phyloP scores from a whole-genome alignment of 441 rosid species.

The Adansonia madagascariensis region DNA sequence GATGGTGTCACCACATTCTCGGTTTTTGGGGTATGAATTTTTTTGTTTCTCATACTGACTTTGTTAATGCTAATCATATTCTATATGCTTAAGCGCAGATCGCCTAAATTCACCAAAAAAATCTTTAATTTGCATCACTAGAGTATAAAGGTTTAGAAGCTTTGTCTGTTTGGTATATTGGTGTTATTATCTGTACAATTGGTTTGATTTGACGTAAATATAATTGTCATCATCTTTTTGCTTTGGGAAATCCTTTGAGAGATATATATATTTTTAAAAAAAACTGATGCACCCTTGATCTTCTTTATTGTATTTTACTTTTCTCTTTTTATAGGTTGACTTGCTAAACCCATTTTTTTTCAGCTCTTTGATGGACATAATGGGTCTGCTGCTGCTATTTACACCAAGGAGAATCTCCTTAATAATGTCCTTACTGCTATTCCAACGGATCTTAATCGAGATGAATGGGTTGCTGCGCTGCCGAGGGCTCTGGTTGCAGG shows the following conservation, averaged over 20 bases:
- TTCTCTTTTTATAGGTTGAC: neutral
- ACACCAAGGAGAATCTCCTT: slow-evolving; percentile 89
- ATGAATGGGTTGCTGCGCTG: slow-evolving; percentile 90
- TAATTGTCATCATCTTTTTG: neutral
- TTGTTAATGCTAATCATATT: neutral
- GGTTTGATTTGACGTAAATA: neutral
- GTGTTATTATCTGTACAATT: neutral
- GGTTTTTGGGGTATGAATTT: slow-evolving; percentile 71
- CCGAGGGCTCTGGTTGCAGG: slow-evolving; percentile 99
- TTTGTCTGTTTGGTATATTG: neutral
- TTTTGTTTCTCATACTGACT: neutral
- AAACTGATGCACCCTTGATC: neutral
- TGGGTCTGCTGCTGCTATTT: slow-evolving; percentile 95
- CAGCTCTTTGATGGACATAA: slow-evolving; percentile 99
- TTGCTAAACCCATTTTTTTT: slow-evolving; percentile 20
- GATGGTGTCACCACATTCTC: slow-evolving; percentile 85
- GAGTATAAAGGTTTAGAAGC: neutral
- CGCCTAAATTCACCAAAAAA: neutral
- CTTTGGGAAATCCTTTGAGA: slow-evolving; percentile 3
- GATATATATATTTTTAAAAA: too few species aligned
- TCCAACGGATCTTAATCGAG: slow-evolving; percentile 87
- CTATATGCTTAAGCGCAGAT: neutral
- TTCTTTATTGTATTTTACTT: neutral
- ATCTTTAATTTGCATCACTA: neutral
- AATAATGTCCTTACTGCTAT: slow-evolving; percentile 80